Conservation (phyloP, 2,329 filamentous ascomycete genomes). For the Didymella lethalis region DNA sequence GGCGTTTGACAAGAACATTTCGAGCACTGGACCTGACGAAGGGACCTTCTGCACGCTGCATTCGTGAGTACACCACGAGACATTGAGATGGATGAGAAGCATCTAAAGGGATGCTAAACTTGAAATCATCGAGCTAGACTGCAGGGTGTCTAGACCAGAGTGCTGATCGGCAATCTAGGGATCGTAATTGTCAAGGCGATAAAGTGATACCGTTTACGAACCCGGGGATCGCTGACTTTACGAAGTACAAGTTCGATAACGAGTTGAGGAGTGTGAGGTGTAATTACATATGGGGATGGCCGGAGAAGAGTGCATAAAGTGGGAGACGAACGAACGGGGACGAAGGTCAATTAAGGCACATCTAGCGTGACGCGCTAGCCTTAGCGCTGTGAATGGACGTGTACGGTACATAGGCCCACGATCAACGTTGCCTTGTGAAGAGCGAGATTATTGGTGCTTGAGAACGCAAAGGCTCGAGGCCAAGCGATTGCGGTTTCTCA, state of each 20-base stretch:
- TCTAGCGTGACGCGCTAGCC: background rate
- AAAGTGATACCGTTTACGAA: conserved; percentile 33
- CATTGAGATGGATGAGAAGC: background rate
- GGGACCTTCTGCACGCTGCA: conserved; percentile 35
- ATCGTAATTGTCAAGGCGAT: conserved; percentile 25
- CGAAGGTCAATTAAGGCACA: background rate
- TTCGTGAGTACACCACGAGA: conserved; percentile 23
- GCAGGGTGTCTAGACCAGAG: background rate
- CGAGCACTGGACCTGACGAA: conserved; percentile 32
- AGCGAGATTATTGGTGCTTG: background rate
- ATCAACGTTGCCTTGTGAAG: background rate
- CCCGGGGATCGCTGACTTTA: conserved; percentile 30
- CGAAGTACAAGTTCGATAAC: conserved; percentile 29
- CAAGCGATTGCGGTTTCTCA: background rate
- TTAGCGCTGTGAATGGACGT: conserved; percentile 10
- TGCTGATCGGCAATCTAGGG: conserved; percentile 13
- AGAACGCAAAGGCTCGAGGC: background rate
- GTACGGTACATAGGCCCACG: background rate
- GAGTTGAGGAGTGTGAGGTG: conserved; percentile 32
- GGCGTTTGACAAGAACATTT: conserved; percentile 26
- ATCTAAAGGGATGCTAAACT: too few species aligned
- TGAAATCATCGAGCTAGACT: background rate
- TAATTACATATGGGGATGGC: conserved; percentile 32
- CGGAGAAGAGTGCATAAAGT: conserved; percentile 13
- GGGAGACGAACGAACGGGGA: background rate